A percentile compares a stretch with the other conserved stretches of the same genome.
Conservation (phyloP, 2,329 filamentous ascomycete genomes). For the Dothideomycetidae sp. region DNA sequence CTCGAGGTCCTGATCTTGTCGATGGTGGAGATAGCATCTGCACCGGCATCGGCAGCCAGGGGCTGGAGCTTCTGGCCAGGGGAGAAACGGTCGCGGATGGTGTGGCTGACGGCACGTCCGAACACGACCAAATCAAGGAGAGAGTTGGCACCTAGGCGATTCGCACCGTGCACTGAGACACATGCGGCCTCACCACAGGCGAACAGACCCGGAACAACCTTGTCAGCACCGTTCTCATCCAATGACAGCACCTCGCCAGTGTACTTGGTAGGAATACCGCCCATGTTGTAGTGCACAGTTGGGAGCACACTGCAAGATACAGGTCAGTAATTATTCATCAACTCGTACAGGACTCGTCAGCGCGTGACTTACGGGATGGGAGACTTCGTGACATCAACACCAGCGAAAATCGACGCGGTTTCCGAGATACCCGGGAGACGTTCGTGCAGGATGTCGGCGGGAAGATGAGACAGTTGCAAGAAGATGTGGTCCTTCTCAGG, state of each 20-base stretch:
- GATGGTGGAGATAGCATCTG: conserved; percentile 71
- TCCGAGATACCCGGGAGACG: conserved; percentile 97
- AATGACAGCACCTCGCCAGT: conserved; percentile 89
- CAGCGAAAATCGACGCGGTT: conserved; percentile 91
- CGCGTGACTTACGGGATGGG: too few relatives aligned
- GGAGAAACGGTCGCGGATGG: conserved; percentile 84
- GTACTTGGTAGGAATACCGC: conserved; percentile 94
- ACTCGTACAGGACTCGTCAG: too few relatives aligned
- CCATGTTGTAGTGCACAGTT: conserved; percentile 96
- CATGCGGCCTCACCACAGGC: conserved; percentile 95
- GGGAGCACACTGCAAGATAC: conserved; percentile 2
- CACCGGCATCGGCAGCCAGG: conserved; percentile 70
- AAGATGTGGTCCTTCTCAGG: conserved; percentile 97
- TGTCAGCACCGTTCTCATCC: conserved; percentile 72
- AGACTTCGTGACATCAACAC: conserved; percentile 87
- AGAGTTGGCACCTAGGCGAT: conserved; percentile 95
- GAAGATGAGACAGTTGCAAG: conserved; percentile 92
- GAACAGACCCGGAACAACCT: conserved; percentile 87
- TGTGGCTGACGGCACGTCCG: conserved; percentile 92
- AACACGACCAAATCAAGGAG: conserved; percentile 96
- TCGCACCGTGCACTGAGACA: conserved; percentile 95
- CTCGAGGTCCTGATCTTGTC: conserved; percentile 74
- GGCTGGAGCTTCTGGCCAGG: conserved; percentile 70
- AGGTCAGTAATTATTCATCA: too few relatives aligned
- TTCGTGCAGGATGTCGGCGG: conserved; percentile 81